Evolutionary conservation across 2,329 filamentous ascomycete species (phyloP).

Genomic region (Helotiales sp.): DNA sequence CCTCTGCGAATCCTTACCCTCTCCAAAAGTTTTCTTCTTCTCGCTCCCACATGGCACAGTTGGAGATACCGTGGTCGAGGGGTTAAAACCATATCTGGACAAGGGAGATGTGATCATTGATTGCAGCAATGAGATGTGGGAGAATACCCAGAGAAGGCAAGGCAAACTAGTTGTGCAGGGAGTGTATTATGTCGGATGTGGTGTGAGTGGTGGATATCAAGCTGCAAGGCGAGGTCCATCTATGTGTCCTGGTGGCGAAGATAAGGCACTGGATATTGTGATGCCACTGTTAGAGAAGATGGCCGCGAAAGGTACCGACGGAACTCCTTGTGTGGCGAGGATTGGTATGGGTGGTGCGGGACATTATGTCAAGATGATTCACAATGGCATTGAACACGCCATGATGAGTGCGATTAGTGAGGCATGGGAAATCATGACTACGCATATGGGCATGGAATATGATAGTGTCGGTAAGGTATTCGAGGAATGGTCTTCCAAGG

Average conservation of each 20-base stretch:
- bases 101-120: slow-evolving; percentile 68
- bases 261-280: slow-evolving; percentile 54
- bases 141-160: slow-evolving; percentile 63
- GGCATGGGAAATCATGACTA: slow-evolving; percentile 63
- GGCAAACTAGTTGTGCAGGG: slow-evolving; percentile 54
- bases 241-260: slow-evolving; percentile 65
- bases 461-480: slow-evolving; percentile 63
- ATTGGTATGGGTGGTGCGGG: slow-evolving; percentile 64
- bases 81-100: slow-evolving; percentile 47
- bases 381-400: slow-evolving; percentile 73
- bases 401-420: slow-evolving; percentile 67
- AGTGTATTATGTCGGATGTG: slow-evolving; percentile 66
- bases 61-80: slow-evolving; percentile 40
- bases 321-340: slow-evolving; percentile 58
- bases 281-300: slow-evolving; percentile 62
- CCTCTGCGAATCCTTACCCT: slow-evolving; percentile 48
- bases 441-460: slow-evolving; percentile 56
- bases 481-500: slow-evolving; percentile 57
- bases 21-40: slow-evolving; percentile 52
- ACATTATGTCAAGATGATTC: slow-evolving; percentile 76
- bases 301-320: slow-evolving; percentile 61
- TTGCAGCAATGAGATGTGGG: slow-evolving; percentile 67
- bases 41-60: slow-evolving; percentile 48
- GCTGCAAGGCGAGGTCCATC: slow-evolving; percentile 64
- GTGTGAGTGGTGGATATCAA: slow-evolving; percentile 70